Conservation (phyloP, 352 stramenopile genomes). For the Phytophthora litchii region DNA sequence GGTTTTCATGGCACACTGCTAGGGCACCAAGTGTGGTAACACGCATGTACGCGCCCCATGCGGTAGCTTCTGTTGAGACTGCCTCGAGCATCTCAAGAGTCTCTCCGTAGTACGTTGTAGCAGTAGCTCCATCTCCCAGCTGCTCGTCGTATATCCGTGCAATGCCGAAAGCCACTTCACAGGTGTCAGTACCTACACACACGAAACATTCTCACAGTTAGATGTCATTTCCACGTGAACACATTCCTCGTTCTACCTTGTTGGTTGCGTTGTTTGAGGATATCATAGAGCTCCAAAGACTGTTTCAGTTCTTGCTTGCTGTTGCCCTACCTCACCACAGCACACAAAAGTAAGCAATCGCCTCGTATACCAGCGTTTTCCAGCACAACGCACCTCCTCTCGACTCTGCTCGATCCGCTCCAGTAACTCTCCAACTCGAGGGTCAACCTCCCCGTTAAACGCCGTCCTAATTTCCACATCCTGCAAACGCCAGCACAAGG, state of each 20-base stretch:
- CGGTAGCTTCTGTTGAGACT: slow-evolving; percentile 22
- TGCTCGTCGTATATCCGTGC: slow-evolving; percentile 33
- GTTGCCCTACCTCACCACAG: slow-evolving; percentile 9
- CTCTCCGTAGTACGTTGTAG: slow-evolving; percentile 32
- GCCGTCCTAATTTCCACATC: neutral
- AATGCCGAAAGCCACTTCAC: slow-evolving; percentile 33
- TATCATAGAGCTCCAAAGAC: slow-evolving; percentile 28
- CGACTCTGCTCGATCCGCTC: slow-evolving; percentile 29
- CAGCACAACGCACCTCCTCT: slow-evolving; percentile 10
- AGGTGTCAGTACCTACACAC: slow-evolving; percentile 16
- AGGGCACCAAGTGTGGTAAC: slow-evolving; percentile 34
- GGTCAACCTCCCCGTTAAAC: neutral
- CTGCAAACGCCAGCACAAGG: neutral
- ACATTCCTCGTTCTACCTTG: slow-evolving; percentile 15
- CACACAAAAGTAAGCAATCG: neutral
- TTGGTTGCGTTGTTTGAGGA: slow-evolving; percentile 22
- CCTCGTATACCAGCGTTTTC: neutral
- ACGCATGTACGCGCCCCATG: slow-evolving; percentile 26
- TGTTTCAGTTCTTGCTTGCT: slow-evolving; percentile 19
- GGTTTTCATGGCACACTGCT: slow-evolving; percentile 32
- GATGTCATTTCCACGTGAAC: too few relatives aligned
- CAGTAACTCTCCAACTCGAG: slow-evolving; percentile 19
- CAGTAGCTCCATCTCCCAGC: slow-evolving; percentile 21
- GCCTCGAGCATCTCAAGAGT: slow-evolving; percentile 20
- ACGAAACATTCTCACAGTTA: neutral